Base-by-base conservation (phyloP, 1,284 basidiomycete genomes). In the Grifola frondosa region DNA sequence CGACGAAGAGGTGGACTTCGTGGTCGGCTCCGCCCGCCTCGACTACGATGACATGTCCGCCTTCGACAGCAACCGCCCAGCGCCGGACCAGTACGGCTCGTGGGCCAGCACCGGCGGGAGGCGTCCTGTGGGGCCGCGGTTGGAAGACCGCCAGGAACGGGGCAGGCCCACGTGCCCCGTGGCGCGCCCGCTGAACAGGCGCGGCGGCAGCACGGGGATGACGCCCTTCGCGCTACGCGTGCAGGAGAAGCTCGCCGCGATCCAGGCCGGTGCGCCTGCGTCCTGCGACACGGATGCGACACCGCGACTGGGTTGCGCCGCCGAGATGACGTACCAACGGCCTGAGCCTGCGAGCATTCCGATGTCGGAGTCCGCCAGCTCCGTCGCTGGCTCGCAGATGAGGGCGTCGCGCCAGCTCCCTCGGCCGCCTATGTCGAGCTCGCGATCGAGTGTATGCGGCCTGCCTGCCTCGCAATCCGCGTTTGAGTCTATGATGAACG, bases 171-270 rank as follows among this genome's bases (percentile, higher is more conserved):
- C 20, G 7, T 21, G 16, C 17, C 13, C 33, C 5, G 21, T 5
- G 19, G n/a, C n/a, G n/a, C n/a, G n/a, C n/a, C n/a, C n/a, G 20
- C 7, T 23, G 6, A 6, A 23, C 21, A 15, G 17, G 25, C 21
- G 17, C 24, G 5, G 6, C 11, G n/a, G 30, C 4, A 8, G 30
- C 26, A 24, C 9, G 13, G 38, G 28, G 10, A 6, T 37, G 36
- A 34, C 37, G 17, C 63, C 65, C 8, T 73, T 75, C 52, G 56
- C 66, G 26, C 49, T 57, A 33, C 68, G 67, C 35, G 62, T 68
- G n/a, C 68, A 67, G 40, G 62, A 69, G 39, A 73, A 70, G 50
- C n/a, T n/a, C n/a, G n/a, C n/a, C n/a, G n/a, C n/a, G n/a, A n/a
- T n/a, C n/a, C n/a, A n/a, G n/a, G n/a, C n/a, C n/a, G n/a, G n/a